phyloP scores from a whole-genome alignment of 2,329 filamentous ascomycete species.

The Domatiomyces globalis region DNA sequence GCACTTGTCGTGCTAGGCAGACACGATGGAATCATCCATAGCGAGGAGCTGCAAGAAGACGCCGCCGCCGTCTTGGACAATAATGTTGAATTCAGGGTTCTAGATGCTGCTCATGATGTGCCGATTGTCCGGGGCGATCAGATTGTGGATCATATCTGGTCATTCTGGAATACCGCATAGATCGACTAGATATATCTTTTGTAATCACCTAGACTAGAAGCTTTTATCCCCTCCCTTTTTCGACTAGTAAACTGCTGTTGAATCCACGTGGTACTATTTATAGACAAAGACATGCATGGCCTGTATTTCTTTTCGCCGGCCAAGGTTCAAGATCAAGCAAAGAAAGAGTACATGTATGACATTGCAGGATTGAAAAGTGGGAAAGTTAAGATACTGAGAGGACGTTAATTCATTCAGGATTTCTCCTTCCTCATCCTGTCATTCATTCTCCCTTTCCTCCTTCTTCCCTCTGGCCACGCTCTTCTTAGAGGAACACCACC shows the following conservation, averaged over 20 bases:
- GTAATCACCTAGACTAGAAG: background rate
- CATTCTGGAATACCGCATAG: slow-evolving; percentile 24
- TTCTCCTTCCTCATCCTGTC: too few species aligned
- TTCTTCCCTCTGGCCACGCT: too few species aligned
- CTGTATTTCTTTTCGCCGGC: background rate
- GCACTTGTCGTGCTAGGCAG: slow-evolving; percentile 53
- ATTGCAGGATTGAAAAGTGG: slow-evolving; percentile 1
- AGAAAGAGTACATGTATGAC: background rate
- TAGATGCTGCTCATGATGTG: slow-evolving; percentile 57
- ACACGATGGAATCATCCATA: slow-evolving; percentile 52
- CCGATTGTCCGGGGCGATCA: slow-evolving; percentile 47
- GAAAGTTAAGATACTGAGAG: background rate
- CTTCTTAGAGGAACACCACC: too few species aligned
- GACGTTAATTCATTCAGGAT: too few species aligned
- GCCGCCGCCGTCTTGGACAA: slow-evolving; percentile 42
- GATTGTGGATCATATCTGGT: slow-evolving; percentile 40
- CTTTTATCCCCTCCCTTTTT: background rate
- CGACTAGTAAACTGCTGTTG: background rate
- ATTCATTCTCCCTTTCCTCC: too few species aligned
- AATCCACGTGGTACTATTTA: background rate
- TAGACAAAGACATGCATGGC: background rate
- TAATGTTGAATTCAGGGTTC: slow-evolving; percentile 37
- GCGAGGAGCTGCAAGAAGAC: slow-evolving; percentile 50
- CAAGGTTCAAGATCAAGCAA: slow-evolving; percentile 6
- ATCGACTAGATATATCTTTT: slow-evolving; percentile 4